Percentiles rank a stretch among this genome's conserved stretches.
phyloP scores from a whole-genome alignment of 2,329 filamentous ascomycete genomes.

The Aspergillus arachidicola region DNA sequence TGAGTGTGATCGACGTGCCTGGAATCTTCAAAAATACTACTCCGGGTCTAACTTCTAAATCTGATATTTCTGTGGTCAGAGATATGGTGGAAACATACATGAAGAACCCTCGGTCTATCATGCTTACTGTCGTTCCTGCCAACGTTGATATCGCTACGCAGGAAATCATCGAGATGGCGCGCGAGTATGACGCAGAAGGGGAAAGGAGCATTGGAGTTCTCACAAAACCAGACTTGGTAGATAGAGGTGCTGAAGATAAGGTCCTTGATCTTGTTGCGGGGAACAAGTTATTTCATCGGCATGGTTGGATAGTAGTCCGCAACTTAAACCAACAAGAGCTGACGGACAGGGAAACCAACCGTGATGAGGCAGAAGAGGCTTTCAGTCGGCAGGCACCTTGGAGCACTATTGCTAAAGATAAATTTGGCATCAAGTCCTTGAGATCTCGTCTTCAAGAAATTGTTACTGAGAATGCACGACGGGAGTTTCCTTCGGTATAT shows the following conservation, averaged over 20 bases:
- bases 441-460: conserved; percentile 45
- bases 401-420: conserved; percentile 39
- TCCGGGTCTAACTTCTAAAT: conserved; percentile 36
- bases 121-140: conserved; percentile 48
- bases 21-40: conserved; percentile 48
- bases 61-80: conserved; percentile 41
- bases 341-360: conserved; percentile 18
- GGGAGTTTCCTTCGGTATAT: conserved; percentile 49
- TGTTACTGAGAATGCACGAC: conserved; percentile 45
- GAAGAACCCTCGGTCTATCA: conserved; percentile 41
- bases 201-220: conserved; percentile 51
- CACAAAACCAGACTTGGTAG: conserved; percentile 63
- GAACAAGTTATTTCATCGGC: conserved; percentile 22
- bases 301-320: conserved; percentile 37
- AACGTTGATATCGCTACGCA: conserved; percentile 51
- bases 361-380: conserved; percentile 33
- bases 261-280: conserved; percentile 33
- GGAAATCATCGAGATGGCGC: conserved; percentile 47
- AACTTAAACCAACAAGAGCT: conserved; percentile 37
- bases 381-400: conserved; percentile 43
- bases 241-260: conserved; percentile 31
- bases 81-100: conserved; percentile 46
- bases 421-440: conserved; percentile 47
- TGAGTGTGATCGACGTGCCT: conserved; percentile 51
- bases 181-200: conserved; percentile 38